Conservation (phyloP, 805 yeast species). For the Kockiozyma suomiensis region DNA sequence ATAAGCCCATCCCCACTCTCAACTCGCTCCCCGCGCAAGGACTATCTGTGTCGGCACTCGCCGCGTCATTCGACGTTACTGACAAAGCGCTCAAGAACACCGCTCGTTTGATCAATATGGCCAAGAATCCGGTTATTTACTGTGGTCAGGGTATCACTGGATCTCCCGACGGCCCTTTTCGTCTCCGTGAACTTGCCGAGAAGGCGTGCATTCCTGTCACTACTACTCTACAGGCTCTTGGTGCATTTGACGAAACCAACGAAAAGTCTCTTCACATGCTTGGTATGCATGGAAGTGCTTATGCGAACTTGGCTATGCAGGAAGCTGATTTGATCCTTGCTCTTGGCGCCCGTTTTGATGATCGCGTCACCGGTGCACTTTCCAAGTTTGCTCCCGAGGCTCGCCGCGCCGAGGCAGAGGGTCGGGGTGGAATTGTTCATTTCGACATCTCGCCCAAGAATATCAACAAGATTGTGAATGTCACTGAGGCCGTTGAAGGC, state of each 20-base stretch:
- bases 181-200: conserved; percentile 81
- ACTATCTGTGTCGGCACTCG: conserved; percentile 64
- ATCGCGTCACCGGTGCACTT: conserved; percentile 90
- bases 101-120: conserved; percentile 74
- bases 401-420: conserved; percentile 80
- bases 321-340: conserved; percentile 91
- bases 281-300: conserved; percentile 98
- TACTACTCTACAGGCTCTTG: conserved; percentile 90
- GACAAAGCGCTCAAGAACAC: conserved; percentile 72
- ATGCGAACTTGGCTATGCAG: conserved; percentile 94
- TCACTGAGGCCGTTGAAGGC: conserved; percentile 96
- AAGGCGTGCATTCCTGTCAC: conserved; percentile 95
- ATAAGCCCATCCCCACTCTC: conserved; percentile 85
- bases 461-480: conserved; percentile 91
- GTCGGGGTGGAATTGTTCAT: conserved; percentile 94
- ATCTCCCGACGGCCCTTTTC: conserved; percentile 74
- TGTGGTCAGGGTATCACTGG: conserved; percentile 91
- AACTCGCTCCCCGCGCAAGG: conserved; percentile 47
- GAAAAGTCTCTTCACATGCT: conserved; percentile 91
- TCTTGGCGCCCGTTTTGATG: conserved; percentile 96
- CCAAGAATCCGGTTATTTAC: conserved; percentile 85
- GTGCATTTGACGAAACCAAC: conserved; percentile 91
- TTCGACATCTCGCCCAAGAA: conserved; percentile 96
- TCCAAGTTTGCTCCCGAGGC: conserved; percentile 93
- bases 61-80: conserved; percentile 73